A percentile compares a stretch with the other conserved stretches of the same genome.
Conservation (phyloP, 177 flowering plant genomes). For the Vitis hybrid region DNA sequence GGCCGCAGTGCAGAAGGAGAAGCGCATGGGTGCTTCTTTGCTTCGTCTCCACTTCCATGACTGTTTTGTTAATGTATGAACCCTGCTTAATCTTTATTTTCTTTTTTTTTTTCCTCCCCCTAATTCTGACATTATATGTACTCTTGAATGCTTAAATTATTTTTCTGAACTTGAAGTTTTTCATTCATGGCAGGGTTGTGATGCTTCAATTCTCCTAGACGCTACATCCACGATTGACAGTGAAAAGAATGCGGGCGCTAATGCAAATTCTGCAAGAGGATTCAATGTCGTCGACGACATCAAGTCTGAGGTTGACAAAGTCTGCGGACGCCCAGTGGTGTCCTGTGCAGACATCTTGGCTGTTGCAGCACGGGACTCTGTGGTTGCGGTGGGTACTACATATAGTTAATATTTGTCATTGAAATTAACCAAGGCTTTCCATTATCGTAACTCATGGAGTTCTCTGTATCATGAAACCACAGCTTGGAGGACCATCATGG, state of each 20-base stretch:
- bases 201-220: slow-evolving; percentile 32
- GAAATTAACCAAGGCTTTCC: no score
- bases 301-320: slow-evolving; percentile 24
- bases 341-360: slow-evolving; percentile 43
- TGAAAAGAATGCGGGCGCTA: slow-evolving; percentile 31
- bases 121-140: not conserved
- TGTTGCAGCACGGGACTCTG: slow-evolving; percentile 46
- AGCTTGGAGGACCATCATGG: slow-evolving; percentile 46
- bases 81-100: not conserved
- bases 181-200: slow-evolving; percentile 28
- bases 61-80: slow-evolving; percentile 53
- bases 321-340: slow-evolving; percentile 22
- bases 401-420: not conserved
- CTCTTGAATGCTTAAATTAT: not conserved
- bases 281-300: slow-evolving; percentile 26
- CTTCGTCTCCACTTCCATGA: slow-evolving; percentile 62
- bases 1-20: slow-evolving; percentile 33
- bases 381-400: slow-evolving; percentile 30
- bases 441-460: no score
- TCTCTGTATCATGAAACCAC: slow-evolving; percentile 4
- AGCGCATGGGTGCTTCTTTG: slow-evolving; percentile 47
- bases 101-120: not conserved
- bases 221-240: slow-evolving; percentile 11
- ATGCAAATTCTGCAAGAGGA: slow-evolving; percentile 28
- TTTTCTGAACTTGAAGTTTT: not conserved